Evolutionary conservation across 352 stramenopile species (phyloP), one percentile per base, ranked within the genome.

Genomic region (Globisporangium lucens): DNA sequence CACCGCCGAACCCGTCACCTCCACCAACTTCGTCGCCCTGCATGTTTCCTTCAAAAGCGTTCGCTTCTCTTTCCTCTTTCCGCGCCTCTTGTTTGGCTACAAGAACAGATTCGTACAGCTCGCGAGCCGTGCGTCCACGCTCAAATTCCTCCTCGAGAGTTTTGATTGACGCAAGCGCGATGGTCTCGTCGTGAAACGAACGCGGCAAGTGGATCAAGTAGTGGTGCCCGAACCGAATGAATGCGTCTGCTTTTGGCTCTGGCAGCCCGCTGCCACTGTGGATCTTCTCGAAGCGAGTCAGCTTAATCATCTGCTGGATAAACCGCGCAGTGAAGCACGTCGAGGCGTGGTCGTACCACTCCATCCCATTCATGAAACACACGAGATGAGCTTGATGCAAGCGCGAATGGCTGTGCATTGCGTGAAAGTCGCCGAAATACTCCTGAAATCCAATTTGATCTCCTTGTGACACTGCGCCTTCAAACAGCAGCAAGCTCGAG

Each of bases 121-220:
- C 82, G 5, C 85, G 74, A 6, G 86, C 81, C n/a, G 75, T 80
- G 20, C 86, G 82, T 7, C 86, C 86, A 35, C 86, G 79, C 56
- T 94, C 86, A 68, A 94, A 91, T 69, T 92, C 86, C 56, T 80
- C 73, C 69, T 94, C 86, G 38, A 94, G 66, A 52, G 82, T 86
- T 62, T 91, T 83, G 46, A 91, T 91, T 29, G 81, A 90, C 24
- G 86, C 82, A 20, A 79, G 61, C 22, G 80, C 76, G 22, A 94
- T 90, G 24, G 82, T 84, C 49, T 94, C 86, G 30, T 87, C 82
- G 59, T 93, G 78, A 35, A 94, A 93, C 10, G 86, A 92, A 46
- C 82, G 82, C 35, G 86, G 86, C 46, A 94, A 56, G 47, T 94
- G 80, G 22, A 94, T 94, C 36, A 94, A 66, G 56, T 94, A 94